These are phyloP conservation scores for Penicillium psychrosexuale DNA, from an alignment of 2,329 filamentous ascomycete species.

Conservation along the genomic window DNA sequence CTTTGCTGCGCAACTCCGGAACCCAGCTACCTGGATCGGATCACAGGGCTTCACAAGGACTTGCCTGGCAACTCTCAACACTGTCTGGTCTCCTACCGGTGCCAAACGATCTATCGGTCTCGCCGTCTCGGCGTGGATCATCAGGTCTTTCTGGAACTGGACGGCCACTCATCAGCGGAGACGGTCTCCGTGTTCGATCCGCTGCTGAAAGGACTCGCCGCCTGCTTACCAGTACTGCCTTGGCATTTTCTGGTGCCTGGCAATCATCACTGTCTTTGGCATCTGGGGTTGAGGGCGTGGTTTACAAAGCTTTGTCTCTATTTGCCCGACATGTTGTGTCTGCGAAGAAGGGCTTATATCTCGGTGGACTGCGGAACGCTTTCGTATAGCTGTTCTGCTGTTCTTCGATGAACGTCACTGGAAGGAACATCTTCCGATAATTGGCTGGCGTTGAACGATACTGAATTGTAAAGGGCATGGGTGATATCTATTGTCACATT, in stretches of 20 bases:
- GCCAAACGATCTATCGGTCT: neutral
- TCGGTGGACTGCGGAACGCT: neutral
- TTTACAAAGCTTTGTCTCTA: conserved; percentile 10
- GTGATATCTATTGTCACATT: neutral
- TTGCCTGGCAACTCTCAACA: neutral
- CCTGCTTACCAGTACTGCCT: conserved; percentile 6
- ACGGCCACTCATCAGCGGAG: neutral
- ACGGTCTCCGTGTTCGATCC: neutral
- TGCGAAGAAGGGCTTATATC: conserved; percentile 7
- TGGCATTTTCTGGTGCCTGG: conserved; percentile 7
- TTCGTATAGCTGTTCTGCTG: neutral
- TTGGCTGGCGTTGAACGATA: neutral
- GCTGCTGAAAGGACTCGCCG: neutral
- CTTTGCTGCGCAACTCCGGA: neutral
- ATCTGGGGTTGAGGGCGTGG: conserved; percentile 1
- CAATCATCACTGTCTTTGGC: conserved; percentile 2
- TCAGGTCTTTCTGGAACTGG: neutral
- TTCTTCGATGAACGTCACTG: neutral
- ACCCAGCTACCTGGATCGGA: neutral
- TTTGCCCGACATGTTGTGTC: conserved; percentile 11
- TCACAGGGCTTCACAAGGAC: neutral
- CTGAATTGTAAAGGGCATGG: neutral
- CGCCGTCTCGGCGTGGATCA: neutral
- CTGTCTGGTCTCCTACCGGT: neutral
- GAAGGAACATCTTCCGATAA: neutral